These are phyloP conservation scores for Starmerella geochares DNA, from an alignment of 805 yeast species.

Conservation along the genomic window DNA sequence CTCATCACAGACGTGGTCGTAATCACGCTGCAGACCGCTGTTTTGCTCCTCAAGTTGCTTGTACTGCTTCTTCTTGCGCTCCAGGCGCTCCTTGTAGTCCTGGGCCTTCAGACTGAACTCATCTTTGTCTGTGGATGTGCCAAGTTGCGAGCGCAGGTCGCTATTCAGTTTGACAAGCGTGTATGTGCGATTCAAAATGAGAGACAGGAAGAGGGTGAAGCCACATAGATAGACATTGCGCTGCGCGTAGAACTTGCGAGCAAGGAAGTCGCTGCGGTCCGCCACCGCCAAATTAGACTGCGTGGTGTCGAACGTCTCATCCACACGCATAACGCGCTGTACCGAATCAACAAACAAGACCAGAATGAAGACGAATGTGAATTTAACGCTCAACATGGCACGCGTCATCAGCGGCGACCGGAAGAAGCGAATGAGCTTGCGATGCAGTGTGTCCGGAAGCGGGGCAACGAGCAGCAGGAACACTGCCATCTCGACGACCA, in stretches of 20 bases:
- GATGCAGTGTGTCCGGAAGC: constrained; percentile 63
- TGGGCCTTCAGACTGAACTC: constrained; percentile 44
- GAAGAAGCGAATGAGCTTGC: constrained; percentile 51
- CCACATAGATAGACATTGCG: constrained; percentile 95
- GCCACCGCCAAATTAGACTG: constrained; percentile 32
- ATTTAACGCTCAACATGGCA: constrained; percentile 66
- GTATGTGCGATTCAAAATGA: constrained; percentile 77
- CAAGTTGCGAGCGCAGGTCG: constrained; percentile 20
- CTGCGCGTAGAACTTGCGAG: constrained; percentile 89
- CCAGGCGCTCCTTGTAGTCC: constrained; percentile 42
- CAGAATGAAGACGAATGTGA: constrained; percentile 71
- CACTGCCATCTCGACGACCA: constrained; percentile 64
- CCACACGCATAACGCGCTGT: constrained; percentile 65
- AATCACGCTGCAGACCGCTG: constrained; percentile 51
- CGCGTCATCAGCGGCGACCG: constrained; percentile 57
- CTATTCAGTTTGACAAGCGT: constrained; percentile 61
- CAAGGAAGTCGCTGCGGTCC: constrained; percentile 75
- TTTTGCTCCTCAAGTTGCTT: constrained; percentile 65
- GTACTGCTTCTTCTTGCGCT: constrained; percentile 55
- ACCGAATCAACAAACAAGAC: constrained; percentile 81
- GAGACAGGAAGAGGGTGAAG: constrained; percentile 79
- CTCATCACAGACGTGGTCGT: constrained; percentile 40
- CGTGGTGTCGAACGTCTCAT: constrained; percentile 42
- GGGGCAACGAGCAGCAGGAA: constrained; percentile 79
- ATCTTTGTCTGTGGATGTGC: constrained; percentile 35